phyloP scores from a whole-genome alignment of 2,329 filamentous ascomycete species.

The Penicillium sp. region DNA sequence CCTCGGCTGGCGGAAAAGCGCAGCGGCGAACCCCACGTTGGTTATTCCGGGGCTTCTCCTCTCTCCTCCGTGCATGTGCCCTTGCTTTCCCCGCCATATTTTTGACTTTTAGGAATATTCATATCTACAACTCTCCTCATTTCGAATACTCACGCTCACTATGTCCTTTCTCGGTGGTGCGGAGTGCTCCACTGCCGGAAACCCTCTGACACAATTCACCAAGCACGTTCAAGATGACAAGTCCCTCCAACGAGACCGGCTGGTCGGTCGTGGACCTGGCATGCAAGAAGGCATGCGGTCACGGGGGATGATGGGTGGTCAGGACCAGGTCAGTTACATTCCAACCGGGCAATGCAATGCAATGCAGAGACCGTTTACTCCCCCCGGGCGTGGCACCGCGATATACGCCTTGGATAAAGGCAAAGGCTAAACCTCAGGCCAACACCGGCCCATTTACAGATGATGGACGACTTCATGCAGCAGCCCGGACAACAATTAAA shows the following conservation, averaged over 20 bases:
- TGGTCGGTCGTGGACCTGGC: slow-evolving; percentile 75
- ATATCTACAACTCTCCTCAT: neutral
- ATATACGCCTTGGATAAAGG: neutral
- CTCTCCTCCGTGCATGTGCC: slow-evolving; percentile 2
- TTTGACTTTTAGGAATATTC: neutral
- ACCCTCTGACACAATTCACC: slow-evolving; percentile 94
- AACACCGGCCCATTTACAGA: slow-evolving; percentile 54
- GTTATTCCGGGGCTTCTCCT: slow-evolving; percentile 17
- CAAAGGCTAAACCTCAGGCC: neutral
- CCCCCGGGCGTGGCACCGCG: neutral
- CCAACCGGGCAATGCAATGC: neutral
- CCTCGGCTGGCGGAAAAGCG: slow-evolving; percentile 32
- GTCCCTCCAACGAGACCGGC: slow-evolving; percentile 86
- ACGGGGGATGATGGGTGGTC: slow-evolving; percentile 67
- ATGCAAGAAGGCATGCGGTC: slow-evolving; percentile 79
- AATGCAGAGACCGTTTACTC: neutral
- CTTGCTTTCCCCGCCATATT: neutral
- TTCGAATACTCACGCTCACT: slow-evolving; percentile 25
- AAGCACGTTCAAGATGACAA: slow-evolving; percentile 98
- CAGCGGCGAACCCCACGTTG: slow-evolving; percentile 27
- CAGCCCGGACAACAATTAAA: slow-evolving; percentile 66
- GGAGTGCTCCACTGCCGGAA: slow-evolving; percentile 94
- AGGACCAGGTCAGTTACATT: slow-evolving; percentile 66
- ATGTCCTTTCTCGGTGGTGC: slow-evolving; percentile 98
- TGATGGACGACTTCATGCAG: slow-evolving; percentile 93